Evolutionary conservation across 2,329 filamentous ascomycete genomes (phyloP).

Genomic region (Sclerotinia spermophila): DNA sequence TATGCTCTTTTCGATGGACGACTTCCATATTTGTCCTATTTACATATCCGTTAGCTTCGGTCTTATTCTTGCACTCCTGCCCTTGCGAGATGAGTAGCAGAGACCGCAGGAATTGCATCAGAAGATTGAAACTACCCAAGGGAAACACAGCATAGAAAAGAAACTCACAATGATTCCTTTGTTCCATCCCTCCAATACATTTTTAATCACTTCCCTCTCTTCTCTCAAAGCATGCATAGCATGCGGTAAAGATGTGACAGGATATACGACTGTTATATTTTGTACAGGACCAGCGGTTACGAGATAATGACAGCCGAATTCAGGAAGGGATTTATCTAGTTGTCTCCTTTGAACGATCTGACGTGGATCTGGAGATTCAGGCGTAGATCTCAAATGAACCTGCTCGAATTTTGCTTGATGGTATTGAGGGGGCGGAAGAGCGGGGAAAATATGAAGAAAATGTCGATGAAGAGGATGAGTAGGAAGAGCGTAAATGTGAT

Average conservation of each 20-base stretch:
- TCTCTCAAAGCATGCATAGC: neutral
- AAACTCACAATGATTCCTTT: neutral
- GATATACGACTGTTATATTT: neutral
- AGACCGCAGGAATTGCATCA: fast-evolving
- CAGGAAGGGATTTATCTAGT: neutral
- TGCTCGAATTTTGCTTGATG: neutral
- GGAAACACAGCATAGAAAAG: no score
- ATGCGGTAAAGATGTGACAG: neutral
- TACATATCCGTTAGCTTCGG: neutral
- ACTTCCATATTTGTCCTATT: neutral
- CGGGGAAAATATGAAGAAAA: neutral
- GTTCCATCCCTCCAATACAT: neutral
- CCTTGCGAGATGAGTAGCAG: neutral
- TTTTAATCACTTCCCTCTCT: neutral
- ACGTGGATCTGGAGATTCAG: neutral
- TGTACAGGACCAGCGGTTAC: neutral
- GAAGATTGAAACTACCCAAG: neutral
- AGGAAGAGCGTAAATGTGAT: neutral
- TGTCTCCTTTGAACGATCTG: neutral
- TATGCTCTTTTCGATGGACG: neutral
- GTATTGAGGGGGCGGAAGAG: neutral
- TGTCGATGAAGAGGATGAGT: neutral
- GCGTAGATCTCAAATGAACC: neutral
- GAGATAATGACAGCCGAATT: neutral
- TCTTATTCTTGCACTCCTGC: neutral